Percentiles rank a stretch among this genome's conserved stretches.
Evolutionary conservation across 345 rosid genomes (phyloP).

Genomic region (Camelina hispida): DNA sequence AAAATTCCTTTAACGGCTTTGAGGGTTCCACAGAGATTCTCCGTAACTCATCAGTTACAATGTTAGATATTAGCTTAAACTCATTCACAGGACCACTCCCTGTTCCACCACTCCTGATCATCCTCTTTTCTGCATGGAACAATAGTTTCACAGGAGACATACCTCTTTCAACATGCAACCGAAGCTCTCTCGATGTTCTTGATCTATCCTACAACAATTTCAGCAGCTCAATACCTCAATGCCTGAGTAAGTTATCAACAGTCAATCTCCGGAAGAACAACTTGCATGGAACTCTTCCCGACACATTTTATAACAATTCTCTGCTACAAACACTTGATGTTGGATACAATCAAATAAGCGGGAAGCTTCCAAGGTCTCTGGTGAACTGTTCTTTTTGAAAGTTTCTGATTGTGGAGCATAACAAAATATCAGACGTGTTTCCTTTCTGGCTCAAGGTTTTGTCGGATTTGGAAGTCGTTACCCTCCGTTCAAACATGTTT

Average conservation of each 20-base stretch:
- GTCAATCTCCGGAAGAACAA: slow-evolving; percentile 3
- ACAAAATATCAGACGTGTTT: not conserved
- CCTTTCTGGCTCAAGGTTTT: slow-evolving; percentile 10
- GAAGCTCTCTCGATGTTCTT: not conserved
- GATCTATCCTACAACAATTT: slow-evolving; percentile 8
- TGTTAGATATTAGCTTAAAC: not conserved
- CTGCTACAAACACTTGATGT: not conserved
- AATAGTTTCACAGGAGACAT: not conserved
- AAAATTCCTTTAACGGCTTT: slow-evolving; percentile 5
- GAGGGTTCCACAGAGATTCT: not conserved
- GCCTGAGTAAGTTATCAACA: not conserved
- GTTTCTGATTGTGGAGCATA: not conserved
- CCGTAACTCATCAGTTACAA: not conserved
- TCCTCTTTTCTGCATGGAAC: not conserved
- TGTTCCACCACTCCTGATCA: slow-evolving; percentile 5
- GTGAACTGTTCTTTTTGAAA: not conserved
- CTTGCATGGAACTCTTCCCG: not conserved
- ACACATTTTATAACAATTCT: not conserved
- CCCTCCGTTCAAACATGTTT: not conserved
- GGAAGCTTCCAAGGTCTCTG: slow-evolving; percentile 14
- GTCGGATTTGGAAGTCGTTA: not conserved
- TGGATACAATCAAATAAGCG: not conserved
- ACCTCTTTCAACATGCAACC: not conserved
- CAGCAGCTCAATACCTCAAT: not conserved
- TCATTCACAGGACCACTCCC: slow-evolving; percentile 13